Base-by-base conservation (phyloP, 1,284 basidiomycete species). In the Papiliotrema laurentii region DNA sequence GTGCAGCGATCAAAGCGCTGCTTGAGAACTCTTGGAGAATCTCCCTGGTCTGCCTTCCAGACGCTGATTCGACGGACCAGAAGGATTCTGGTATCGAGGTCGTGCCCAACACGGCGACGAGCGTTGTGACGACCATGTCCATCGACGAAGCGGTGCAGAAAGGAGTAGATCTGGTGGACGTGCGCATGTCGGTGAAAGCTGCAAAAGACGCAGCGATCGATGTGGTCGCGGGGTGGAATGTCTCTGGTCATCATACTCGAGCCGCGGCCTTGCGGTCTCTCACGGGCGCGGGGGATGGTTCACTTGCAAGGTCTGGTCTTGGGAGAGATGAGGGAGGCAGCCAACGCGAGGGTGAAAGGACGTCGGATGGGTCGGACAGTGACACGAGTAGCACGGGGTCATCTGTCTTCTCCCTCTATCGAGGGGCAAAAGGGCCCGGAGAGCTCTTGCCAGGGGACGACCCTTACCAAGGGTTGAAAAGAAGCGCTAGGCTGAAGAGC, bases 1-100 rank as follows among this genome's bases (percentile, higher is more conserved):
- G 49, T 10, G 59, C 55, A 10, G 59, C 57, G 6, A 61, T 64
- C 28, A 22, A n/a, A 3, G 56, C 57, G 3, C 45, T 61, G 7
- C 48, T 64, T 22, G 58, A 58, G 45, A 62, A 60, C 37, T 47
- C 45, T 5, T 47, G 44, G 35, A 36, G 55, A 34, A 33, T 56
- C 33, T 42, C 43, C 37, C 10, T 11, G n/a, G 33, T 34, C 6
- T 44, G 25, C 18, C 43, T 33, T 5, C 13, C 35, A 4, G 21
- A 9, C n/a, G n/a, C n/a, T n/a, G 24, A 45, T 5, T 6, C 7
- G 22, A 14, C 35, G 16, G n/a, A 5, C 4, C 46, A 34, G 24
- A 25, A 46, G 16, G 40, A 43, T n/a, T 7, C 9, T 14, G 26
- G 26, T 5, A 26, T n/a, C 5, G 34, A 24, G 27, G 16, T 16